phyloP scores from a whole-genome alignment of 805 yeast genomes.

The Tetrapisispora pingtungensis region DNA sequence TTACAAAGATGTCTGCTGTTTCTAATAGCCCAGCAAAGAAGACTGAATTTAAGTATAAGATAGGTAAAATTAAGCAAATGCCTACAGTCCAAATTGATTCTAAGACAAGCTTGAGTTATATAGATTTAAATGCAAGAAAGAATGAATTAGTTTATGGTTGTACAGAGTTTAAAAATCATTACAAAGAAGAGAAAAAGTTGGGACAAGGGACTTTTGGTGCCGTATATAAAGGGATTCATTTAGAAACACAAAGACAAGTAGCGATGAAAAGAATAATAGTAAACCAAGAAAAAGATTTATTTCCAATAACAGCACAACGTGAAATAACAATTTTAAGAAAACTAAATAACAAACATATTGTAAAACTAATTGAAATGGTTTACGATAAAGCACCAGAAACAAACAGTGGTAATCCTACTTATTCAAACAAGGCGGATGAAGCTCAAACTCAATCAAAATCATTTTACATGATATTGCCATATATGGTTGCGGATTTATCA shows the following conservation, averaged over 20 bases:
- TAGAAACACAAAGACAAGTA: conserved; percentile 45
- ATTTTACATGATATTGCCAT: conserved; percentile 85
- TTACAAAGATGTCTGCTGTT: background rate
- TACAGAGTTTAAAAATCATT: conserved; percentile 22
- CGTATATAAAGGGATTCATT: conserved; percentile 63
- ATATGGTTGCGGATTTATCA: conserved; percentile 84
- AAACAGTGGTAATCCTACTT: conserved; percentile 5
- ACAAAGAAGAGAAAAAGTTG: conserved; percentile 36
- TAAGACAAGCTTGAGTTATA: conserved; percentile 19
- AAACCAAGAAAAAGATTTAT: conserved; percentile 39
- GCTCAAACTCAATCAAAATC: conserved; percentile 15
- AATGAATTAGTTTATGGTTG: conserved; percentile 27
- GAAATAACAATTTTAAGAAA: conserved; percentile 77
- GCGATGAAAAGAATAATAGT: conserved; percentile 83
- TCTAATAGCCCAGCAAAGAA: background rate
- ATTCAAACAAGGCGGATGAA: conserved; percentile 6
- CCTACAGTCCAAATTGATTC: conserved; percentile 23
- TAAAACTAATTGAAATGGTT: conserved; percentile 73
- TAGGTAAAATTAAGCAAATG: conserved; percentile 29
- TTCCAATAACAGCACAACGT: conserved; percentile 90
- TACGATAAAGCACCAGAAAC: conserved; percentile 36
- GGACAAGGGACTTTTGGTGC: conserved; percentile 89
- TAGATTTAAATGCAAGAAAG: conserved; percentile 17
- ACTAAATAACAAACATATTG: conserved; percentile 57
- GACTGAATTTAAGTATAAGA: conserved; percentile 22